These are phyloP conservation scores for Xylariaceae sp. DNA, from an alignment of 2,329 filamentous ascomycete species.

Conservation along the genomic window DNA sequence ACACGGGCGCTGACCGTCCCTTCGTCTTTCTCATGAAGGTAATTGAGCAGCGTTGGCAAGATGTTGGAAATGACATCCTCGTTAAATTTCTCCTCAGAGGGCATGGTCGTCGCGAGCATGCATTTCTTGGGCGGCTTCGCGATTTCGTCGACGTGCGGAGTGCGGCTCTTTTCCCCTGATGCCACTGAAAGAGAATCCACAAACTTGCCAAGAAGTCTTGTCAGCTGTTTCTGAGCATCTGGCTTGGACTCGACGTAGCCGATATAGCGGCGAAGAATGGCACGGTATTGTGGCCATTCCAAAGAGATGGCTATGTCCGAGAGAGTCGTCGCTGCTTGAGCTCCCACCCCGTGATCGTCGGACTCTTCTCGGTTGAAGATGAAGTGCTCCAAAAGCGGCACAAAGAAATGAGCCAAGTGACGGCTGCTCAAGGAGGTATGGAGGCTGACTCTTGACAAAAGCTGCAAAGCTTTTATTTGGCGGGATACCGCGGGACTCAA, in stretches of 20 bases:
- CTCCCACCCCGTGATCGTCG: slow-evolving; percentile 79
- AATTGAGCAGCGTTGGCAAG: slow-evolving; percentile 70
- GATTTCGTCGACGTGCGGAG: slow-evolving; percentile 35
- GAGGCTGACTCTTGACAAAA: slow-evolving; percentile 62
- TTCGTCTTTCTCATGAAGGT: slow-evolving; percentile 91
- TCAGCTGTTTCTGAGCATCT: slow-evolving; percentile 77
- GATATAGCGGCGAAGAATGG: slow-evolving; percentile 75
- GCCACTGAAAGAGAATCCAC: slow-evolving; percentile 66
- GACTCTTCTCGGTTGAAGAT: slow-evolving; percentile 70
- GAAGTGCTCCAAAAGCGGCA: slow-evolving; percentile 90
- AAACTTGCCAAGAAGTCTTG: slow-evolving; percentile 72
- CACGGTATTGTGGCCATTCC: slow-evolving; percentile 86
- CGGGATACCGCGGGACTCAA: slow-evolving; percentile 83
- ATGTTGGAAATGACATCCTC: slow-evolving; percentile 68
- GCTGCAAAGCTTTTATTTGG: slow-evolving; percentile 73
- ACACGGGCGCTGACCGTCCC: slow-evolving; percentile 88
- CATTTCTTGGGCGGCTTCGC: slow-evolving; percentile 21
- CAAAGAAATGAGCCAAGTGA: slow-evolving; percentile 78
- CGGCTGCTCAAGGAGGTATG: slow-evolving; percentile 60
- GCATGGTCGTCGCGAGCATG: slow-evolving; percentile 57
- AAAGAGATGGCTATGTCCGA: slow-evolving; percentile 66
- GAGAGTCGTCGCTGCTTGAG: slow-evolving; percentile 78
- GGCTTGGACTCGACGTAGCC: slow-evolving; percentile 73
- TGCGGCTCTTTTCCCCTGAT: slow-evolving; percentile 28
- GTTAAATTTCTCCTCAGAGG: slow-evolving; percentile 57